These are phyloP conservation scores for Penicillium hordei DNA, from an alignment of 2,329 filamentous ascomycete species.

Conservation along the genomic window DNA sequence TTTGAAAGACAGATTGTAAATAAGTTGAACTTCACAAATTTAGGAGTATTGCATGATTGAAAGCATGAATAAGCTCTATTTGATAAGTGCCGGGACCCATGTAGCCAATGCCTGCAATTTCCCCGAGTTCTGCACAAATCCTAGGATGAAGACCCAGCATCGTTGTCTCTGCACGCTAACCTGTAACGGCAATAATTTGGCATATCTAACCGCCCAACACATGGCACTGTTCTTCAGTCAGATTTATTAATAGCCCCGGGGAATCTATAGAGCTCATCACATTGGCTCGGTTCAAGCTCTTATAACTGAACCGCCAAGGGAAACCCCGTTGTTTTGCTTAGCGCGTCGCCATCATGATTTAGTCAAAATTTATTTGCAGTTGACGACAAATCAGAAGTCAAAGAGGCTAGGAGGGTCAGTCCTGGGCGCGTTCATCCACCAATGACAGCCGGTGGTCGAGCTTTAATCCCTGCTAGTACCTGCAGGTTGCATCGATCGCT, in stretches of 20 bases:
- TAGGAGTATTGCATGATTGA: not conserved
- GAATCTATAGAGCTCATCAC: constrained; percentile 14
- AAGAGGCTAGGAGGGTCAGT: constrained; percentile 16
- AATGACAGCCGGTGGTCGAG: constrained; percentile 21
- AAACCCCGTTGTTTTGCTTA: constrained; percentile 29
- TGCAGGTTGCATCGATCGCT: constrained; percentile 26
- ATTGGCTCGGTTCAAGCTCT: constrained; percentile 7
- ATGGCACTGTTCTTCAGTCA: constrained; percentile 12
- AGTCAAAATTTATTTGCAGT: constrained; percentile 17
- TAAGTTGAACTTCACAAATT: not conserved
- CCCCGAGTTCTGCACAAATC: constrained; percentile 6
- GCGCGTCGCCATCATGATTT: constrained; percentile 23
- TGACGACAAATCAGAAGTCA: constrained; percentile 16
- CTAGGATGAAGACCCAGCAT: not conserved
- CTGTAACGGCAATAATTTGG: constrained; percentile 20
- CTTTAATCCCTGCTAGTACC: constrained; percentile 24
- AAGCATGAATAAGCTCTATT: not conserved
- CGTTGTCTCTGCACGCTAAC: constrained; percentile 28
- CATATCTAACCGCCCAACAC: constrained; percentile 23
- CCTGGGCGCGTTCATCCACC: constrained; percentile 25
- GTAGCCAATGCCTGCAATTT: constrained; percentile 5
- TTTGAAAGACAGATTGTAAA: not conserved
- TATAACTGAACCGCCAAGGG: constrained; percentile 20
- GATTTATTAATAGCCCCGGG: constrained; percentile 27
- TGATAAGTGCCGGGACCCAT: not conserved